These are phyloP conservation scores for Neurospora africana DNA, from an alignment of 495 filamentous ascomycete species.

Conservation along the genomic window DNA sequence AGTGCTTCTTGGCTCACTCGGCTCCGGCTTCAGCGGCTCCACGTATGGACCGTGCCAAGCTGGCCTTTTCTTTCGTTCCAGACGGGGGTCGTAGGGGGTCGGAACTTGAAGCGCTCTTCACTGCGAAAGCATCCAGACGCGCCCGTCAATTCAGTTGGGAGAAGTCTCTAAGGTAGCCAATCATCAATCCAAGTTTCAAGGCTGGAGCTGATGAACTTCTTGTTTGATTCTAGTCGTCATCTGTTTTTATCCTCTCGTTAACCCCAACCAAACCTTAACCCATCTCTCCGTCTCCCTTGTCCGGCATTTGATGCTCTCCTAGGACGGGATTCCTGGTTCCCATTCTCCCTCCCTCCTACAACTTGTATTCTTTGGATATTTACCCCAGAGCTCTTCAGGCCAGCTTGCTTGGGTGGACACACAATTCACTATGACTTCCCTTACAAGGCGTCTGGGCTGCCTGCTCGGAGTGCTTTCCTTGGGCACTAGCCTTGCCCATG, in stretches of 20 bases:
- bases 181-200: background rate
- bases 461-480: conserved; percentile 1
- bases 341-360: background rate
- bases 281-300: background rate
- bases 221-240: background rate
- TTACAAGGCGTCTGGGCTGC: background rate
- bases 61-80: background rate
- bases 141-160: background rate
- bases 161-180: background rate
- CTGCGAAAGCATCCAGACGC: background rate
- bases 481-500: background rate
- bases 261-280: background rate
- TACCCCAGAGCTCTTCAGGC: background rate
- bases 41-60: background rate
- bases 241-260: background rate
- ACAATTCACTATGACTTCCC: background rate
- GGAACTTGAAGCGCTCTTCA: background rate
- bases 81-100: background rate
- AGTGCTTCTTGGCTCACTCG: background rate
- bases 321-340: background rate
- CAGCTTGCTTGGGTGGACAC: background rate
- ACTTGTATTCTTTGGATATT: background rate
- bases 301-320: background rate
- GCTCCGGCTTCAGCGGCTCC: background rate
- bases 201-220: background rate